phyloP scores from a whole-genome alignment of 1,284 basidiomycete genomes.

The Melampsora americana region DNA sequence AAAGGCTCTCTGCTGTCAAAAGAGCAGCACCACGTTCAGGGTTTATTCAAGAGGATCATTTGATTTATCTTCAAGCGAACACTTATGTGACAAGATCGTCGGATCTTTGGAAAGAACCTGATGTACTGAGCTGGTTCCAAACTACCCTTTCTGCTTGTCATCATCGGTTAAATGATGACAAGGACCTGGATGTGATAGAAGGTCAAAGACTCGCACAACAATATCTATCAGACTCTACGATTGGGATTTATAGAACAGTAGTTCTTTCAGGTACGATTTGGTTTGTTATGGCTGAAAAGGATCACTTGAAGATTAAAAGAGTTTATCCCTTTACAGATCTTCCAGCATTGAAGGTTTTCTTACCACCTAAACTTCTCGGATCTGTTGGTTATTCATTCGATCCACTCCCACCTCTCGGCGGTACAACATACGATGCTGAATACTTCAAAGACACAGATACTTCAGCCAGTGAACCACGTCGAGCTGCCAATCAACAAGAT shows the following conservation, averaged over 20 bases:
- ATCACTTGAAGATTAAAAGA: not conserved
- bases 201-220: slow-evolving; percentile 47
- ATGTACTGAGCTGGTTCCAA: slow-evolving; percentile 66
- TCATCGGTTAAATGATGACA: slow-evolving; percentile 40
- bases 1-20: slow-evolving; percentile 60
- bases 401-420: slow-evolving; percentile 46
- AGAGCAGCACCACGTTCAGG: slow-evolving; percentile 66
- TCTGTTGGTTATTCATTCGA: slow-evolving; percentile 48
- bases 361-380: slow-evolving; percentile 46
- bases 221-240: slow-evolving; percentile 46
- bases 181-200: slow-evolving; percentile 45
- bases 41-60: slow-evolving; percentile 54
- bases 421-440: slow-evolving; percentile 47
- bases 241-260: slow-evolving; percentile 45
- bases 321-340: slow-evolving; percentile 40
- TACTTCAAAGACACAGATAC: slow-evolving; percentile 46
- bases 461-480: not conserved
- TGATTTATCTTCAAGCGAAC: slow-evolving; percentile 67
- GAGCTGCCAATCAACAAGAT: not conserved
- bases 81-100: slow-evolving; percentile 75
- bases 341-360: slow-evolving; percentile 47
- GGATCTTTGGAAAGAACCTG: slow-evolving; percentile 73
- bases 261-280: slow-evolving; percentile 14
- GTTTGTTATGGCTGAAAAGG: not conserved
- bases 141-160: slow-evolving; percentile 38